Percentiles rank a stretch among this genome's conserved stretches.
Evolutionary conservation across 164 flowering plant genomes (phyloP).

Genomic region (Chimonanthus salicifolius): DNA sequence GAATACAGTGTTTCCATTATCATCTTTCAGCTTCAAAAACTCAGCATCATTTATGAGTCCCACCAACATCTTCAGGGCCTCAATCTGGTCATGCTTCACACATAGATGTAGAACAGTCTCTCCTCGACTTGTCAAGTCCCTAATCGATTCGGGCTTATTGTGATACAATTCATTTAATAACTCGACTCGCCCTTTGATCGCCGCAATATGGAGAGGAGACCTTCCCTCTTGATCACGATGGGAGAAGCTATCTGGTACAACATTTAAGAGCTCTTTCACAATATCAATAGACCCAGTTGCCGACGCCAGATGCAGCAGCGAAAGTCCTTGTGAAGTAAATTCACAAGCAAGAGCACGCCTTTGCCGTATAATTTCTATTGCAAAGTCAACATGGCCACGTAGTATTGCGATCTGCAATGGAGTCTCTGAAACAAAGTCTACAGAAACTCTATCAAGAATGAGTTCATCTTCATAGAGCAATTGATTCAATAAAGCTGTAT

Average conservation of each 20-base stretch:
- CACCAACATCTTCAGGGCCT: neutral
- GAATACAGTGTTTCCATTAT: neutral
- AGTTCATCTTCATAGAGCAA: too few species aligned
- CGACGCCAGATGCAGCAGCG: neutral
- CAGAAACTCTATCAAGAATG: neutral
- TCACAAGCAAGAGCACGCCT: neutral
- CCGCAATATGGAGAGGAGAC: neutral
- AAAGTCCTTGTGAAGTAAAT: neutral
- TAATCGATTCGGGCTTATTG: neutral
- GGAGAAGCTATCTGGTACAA: neutral
- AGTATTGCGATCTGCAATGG: neutral
- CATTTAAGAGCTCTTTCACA: neutral
- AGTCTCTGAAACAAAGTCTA: neutral
- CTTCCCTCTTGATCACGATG: neutral
- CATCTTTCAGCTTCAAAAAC: neutral
- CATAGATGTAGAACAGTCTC: conserved; percentile 4
- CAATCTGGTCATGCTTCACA: neutral
- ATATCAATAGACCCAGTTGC: neutral
- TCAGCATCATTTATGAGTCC: neutral
- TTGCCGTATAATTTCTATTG: neutral
- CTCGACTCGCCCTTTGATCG: neutral
- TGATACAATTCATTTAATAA: neutral
- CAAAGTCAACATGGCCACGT: neutral
- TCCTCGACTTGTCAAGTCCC: neutral
- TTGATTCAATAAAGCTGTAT: too few species aligned